Base-by-base conservation (phyloP, 176 grass and related monocot species). In the Echinochloa phyllopogon region DNA sequence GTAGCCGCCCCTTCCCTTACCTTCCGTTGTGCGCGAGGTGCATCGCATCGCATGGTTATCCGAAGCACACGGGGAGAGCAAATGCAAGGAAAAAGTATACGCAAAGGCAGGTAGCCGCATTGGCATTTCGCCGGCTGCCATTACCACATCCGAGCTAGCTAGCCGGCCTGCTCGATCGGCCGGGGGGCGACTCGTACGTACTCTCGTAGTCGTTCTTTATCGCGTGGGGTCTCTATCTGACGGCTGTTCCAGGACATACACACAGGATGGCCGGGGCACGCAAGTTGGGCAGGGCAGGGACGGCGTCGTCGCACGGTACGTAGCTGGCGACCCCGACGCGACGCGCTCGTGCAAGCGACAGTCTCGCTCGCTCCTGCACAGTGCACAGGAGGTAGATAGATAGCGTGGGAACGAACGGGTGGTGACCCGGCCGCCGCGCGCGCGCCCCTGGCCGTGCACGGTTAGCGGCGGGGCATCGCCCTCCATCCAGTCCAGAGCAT, bases 161-260 rank as follows among this genome's bases (percentile, higher is more conserved):
- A 60, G 29, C 29, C 4, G 2, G 48, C n/a, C 44, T 29, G 69
- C 45, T 8, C 21, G 3, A n/a, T n/a, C n/a, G 16, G 23, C 13
- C 55, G 53, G 36, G 18, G 11, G 25, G 13, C 10, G 27, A 18
- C 7, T 52, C 71, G 49, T 12, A 33, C 71, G 49, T 12, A 33
- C 29, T 33, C 29, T 33, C 1, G 29, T n/a, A 37, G 48, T 52
- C 71, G 15, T 52, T 52, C 6, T 49, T 75, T 21, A n/a, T 65
- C 59, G n/a, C 16, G n/a, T 24, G 13, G 72, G 72, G 72, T 53
- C 60, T 25, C 72, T 15, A 38, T 77, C 49, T 18, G 83, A 78
- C 41, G 83, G 25, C 74, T 70, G 83, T 61, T 70, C 51, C 25
- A 78, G 64, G 74, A 78, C 51, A 68, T 47, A 68, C 33, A 68